phyloP scores from a whole-genome alignment of 2,329 filamentous ascomycete genomes.

The Penicillium sp. region DNA sequence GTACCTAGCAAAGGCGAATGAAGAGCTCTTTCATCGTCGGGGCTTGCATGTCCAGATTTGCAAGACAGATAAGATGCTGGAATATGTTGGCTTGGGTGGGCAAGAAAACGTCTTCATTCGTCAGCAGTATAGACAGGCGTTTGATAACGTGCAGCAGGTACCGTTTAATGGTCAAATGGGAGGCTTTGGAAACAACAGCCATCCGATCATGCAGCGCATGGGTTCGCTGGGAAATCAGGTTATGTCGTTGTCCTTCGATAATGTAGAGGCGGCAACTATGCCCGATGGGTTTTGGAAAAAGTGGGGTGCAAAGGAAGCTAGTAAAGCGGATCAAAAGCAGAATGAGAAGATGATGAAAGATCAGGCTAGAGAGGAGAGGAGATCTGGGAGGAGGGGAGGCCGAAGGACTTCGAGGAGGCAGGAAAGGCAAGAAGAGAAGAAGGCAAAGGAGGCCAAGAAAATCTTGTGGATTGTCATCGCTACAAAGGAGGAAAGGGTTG shows the following conservation, averaged over 20 bases:
- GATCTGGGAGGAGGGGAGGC: too few relatives aligned
- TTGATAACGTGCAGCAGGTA: neutral
- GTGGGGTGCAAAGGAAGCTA: constrained; percentile 10
- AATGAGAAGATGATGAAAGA: neutral
- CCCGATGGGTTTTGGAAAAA: constrained; percentile 14
- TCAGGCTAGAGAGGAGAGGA: too few relatives aligned
- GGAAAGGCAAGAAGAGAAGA: neutral
- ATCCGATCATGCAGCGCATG: constrained; percentile 7
- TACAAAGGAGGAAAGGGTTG: neutral
- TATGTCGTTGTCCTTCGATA: constrained; percentile 11
- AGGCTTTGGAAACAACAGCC: too few relatives aligned
- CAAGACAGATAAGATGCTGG: constrained; percentile 9
- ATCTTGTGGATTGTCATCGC: constrained; percentile 3
- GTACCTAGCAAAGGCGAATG: constrained; percentile 4
- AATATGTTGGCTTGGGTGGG: neutral
- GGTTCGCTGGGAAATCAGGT: constrained; percentile 9
- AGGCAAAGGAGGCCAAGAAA: constrained; percentile 2
- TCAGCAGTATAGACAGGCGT: constrained; percentile 1
- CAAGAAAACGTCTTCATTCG: neutral
- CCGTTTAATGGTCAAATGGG: neutral
- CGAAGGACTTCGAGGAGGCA: neutral
- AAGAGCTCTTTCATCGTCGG: neutral
- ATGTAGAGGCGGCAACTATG: constrained; percentile 5
- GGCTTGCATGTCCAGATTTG: constrained; percentile 5
- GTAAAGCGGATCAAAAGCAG: constrained; percentile 14